Percentiles rank a stretch among this genome's conserved stretches.
These are phyloP conservation scores for Halophytophthora batemanensis DNA, from an alignment of 352 stramenopile species.

Conservation along the genomic window DNA sequence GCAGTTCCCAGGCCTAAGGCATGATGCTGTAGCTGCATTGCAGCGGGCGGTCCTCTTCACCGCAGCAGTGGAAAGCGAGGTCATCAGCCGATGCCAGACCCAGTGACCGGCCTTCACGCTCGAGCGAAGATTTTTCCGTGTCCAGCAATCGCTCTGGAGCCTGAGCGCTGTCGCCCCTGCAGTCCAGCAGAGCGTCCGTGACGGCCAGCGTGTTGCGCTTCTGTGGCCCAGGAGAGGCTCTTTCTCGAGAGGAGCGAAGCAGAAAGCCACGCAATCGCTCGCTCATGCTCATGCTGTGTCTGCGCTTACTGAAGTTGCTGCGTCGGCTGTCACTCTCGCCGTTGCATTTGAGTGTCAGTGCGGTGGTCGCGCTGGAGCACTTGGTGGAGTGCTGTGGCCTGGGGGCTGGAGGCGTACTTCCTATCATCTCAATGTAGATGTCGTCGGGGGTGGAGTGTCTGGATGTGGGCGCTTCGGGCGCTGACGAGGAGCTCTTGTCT, in stretches of 20 bases:
- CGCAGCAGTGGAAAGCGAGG: no score
- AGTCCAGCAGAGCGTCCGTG: slow-evolving; percentile 3
- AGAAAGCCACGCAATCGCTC: slow-evolving; percentile 16
- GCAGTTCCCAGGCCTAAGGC: no score
- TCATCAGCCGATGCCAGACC: no score
- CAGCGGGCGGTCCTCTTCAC: no score
- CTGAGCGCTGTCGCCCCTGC: background rate
- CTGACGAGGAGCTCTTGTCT: background rate
- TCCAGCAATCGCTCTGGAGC: no score
- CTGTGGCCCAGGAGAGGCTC: background rate
- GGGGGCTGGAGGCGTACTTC: background rate
- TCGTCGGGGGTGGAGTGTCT: background rate
- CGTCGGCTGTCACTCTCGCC: background rate
- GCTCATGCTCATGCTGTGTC: slow-evolving; percentile 3
- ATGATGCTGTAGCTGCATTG: no score
- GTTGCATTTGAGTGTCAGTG: slow-evolving; percentile 1
- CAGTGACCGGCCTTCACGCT: no score
- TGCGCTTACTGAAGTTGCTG: background rate
- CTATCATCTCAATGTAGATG: slow-evolving; percentile 18
- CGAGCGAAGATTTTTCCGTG: no score
- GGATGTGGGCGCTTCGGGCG: no score
- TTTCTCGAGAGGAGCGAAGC: background rate
- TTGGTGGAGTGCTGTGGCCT: background rate
- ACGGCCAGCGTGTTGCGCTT: slow-evolving; percentile 10
- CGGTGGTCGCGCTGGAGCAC: background rate